A percentile compares a stretch with the other conserved stretches of the same genome.
Evolutionary conservation across 2,329 filamentous ascomycete genomes (phyloP).

Genomic region (Alternaria sp.): DNA sequence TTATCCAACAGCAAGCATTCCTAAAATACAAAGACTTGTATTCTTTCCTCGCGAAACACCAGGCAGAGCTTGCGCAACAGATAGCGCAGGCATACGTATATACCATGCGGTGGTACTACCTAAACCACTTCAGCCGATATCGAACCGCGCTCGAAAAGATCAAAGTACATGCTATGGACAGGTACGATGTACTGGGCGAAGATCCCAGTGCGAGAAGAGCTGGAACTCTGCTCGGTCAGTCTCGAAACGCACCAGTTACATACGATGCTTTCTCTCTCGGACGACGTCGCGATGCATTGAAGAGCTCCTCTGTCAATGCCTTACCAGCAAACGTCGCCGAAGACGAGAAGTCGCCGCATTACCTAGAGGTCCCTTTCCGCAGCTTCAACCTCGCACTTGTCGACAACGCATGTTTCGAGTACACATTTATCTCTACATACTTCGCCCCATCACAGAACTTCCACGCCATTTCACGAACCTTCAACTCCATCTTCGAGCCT

Average conservation of each 20-base stretch:
- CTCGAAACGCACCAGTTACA: slow-evolving; percentile 58
- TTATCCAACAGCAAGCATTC: slow-evolving; percentile 93
- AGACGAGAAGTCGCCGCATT: slow-evolving; percentile 84
- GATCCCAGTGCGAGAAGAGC: slow-evolving; percentile 73
- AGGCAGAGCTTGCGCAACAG: slow-evolving; percentile 83
- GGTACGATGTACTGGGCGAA: slow-evolving; percentile 80
- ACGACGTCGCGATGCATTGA: slow-evolving; percentile 81
- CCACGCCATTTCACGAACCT: slow-evolving; percentile 79
- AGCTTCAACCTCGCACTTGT: slow-evolving; percentile 94
- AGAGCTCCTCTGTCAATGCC: slow-evolving; percentile 73
- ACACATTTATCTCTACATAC: slow-evolving; percentile 89
- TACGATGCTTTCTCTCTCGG: slow-evolving; percentile 92
- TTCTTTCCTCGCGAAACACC: slow-evolving; percentile 81
- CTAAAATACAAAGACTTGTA: slow-evolving; percentile 88
- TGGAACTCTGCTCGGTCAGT: slow-evolving; percentile 47
- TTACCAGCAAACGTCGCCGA: slow-evolving; percentile 89
- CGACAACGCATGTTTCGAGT: slow-evolving; percentile 94
- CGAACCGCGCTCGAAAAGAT: slow-evolving; percentile 82
- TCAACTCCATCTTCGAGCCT: slow-evolving; percentile 86
- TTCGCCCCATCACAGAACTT: slow-evolving; percentile 81
- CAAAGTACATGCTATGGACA: slow-evolving; percentile 82
- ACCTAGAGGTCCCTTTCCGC: slow-evolving; percentile 87
- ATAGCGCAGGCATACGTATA: slow-evolving; percentile 95
- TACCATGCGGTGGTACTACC: slow-evolving; percentile 98
- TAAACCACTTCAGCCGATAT: slow-evolving; percentile 89